Evolutionary conservation across 2,329 filamentous ascomycete species (phyloP), one percentile per base, ranked within the genome.

Genomic region (Metarhizium sp.): DNA sequence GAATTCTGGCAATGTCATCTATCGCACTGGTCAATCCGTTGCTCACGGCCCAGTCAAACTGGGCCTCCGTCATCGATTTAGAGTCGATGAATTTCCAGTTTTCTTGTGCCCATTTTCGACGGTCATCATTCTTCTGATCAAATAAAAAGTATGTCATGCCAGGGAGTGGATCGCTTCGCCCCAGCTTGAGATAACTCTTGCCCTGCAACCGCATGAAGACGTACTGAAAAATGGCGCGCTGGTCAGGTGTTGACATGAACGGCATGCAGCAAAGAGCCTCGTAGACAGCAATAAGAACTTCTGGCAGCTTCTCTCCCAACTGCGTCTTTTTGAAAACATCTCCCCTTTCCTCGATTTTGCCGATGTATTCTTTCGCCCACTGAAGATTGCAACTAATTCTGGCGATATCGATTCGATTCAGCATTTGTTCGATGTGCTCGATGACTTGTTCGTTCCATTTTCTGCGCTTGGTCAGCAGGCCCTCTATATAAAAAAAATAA

Each of bases 31-130:
- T 74, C 18, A 97, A 75, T 38, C 86, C 84, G 58, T 88, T 86
- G 59, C 85, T 85, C 45, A 96, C 84, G 11, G 89, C 88, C 86
- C 88, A 95, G 47, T 96, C 88, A 66, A 96, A 97, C 60, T 94
- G 88, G 40, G 84, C 78, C 10, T 80, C 75, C 1, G 85, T 84
- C 52, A 95, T 78, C 20, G 74, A 72, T 30, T 78, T 75, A 13
- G 82, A 78, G 50, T 80, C 77, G 59, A 88, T 80, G 32, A 66
- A 66, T 55, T 71, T 70, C 66, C 70, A 73, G 51, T 73, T 73
- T 20, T 69, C 67, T 54, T 63, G 63, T 10, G 71, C 71, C 71
- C 71, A 73, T 38, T 60, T 66, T 34, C 70, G 68, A 18, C 70
- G 69, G 59, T 92, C 84, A 34, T 81, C 74, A 60, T 88, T 86